phyloP scores from a whole-genome alignment of 352 stramenopile genomes.

The Aphanomyces cochlioides region DNA sequence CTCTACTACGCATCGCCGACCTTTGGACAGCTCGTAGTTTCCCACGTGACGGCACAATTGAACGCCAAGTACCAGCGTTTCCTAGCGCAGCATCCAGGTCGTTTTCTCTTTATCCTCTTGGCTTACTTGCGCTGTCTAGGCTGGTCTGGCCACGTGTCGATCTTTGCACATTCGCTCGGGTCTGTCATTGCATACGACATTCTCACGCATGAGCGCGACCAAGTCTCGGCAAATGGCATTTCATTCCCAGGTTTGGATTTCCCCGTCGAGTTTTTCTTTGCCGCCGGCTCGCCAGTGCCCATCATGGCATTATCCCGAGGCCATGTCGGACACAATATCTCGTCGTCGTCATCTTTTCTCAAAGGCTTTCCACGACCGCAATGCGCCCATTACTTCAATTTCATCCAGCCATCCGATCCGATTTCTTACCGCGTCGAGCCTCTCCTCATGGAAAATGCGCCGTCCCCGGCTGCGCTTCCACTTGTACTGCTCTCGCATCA shows the following conservation, averaged over 20 bases:
- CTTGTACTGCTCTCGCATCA: too few species aligned
- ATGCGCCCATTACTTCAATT: slow-evolving; percentile 90
- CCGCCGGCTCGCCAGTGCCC: slow-evolving; percentile 81
- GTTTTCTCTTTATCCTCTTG: not conserved
- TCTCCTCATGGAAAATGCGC: slow-evolving; percentile 32
- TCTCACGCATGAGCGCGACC: slow-evolving; percentile 68
- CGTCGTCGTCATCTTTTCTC: slow-evolving; percentile 36
- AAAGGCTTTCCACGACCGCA: slow-evolving; percentile 59
- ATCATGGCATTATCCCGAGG: slow-evolving; percentile 90
- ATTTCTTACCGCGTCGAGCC: slow-evolving; percentile 91
- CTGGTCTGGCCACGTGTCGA: slow-evolving; percentile 85
- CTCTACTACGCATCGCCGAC: slow-evolving; percentile 89
- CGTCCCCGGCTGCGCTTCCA: too few species aligned
- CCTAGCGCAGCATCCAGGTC: slow-evolving; percentile 75
- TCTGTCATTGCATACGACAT: slow-evolving; percentile 92
- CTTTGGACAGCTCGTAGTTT: slow-evolving; percentile 89
- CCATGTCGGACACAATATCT: slow-evolving; percentile 78
- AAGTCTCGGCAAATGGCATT: slow-evolving; percentile 68
- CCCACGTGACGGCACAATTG: slow-evolving; percentile 84
- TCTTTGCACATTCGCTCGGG: slow-evolving; percentile 87
- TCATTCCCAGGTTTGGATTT: slow-evolving; percentile 80
- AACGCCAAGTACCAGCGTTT: slow-evolving; percentile 90
- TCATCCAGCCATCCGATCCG: slow-evolving; percentile 93
- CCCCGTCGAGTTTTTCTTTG: slow-evolving; percentile 84
- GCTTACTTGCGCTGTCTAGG: slow-evolving; percentile 25